Base-by-base conservation (phyloP, 306 rosid species). In the Phaseolus lunatus region DNA sequence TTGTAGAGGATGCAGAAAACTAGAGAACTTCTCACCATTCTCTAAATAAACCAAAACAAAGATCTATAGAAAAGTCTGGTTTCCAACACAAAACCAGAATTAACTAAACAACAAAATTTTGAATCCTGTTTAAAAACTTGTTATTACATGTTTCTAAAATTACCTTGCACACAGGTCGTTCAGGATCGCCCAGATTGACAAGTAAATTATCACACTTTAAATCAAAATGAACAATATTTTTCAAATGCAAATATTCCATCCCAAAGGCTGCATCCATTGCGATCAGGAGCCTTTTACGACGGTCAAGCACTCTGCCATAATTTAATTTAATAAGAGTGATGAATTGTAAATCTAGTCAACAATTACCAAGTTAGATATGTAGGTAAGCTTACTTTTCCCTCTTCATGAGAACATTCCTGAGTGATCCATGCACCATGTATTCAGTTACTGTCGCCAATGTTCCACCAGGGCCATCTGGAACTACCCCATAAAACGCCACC, bases 241-340 rank as follows among this genome's bases (percentile, higher is more conserved):
- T 96, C 84, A 89, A 80, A 79, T 96, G 98, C 88, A 96, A 85
- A 90, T 96, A 96, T 80, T 96, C 98, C 99, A 96, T 96, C 72
- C 99, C 99, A 31, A 92, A 92, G 76, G 99, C 98, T 9, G 97
- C 92, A 85, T 92, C 98, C 96, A 88, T 92, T 58, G 96, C 93
- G 35, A 96, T 87, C 49, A 88, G 77, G 70, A 96, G 85, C 90
- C 93, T 86, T 79, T 87, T 96, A 72, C 90, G 93, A 72, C 93
- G 94, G 48, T 96, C 98, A 76, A 92, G 90, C 80, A 92, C 92
- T 79, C 99, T 96, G 93, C 73, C 39, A 63, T 82, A 66, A 85
- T 82, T 77, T 77, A 35, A 33, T 44, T 56, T 45, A 70, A 78
- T 22, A 81, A 81, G 83, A 49, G 77, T 16, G 20, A 68, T 24